phyloP scores from a whole-genome alignment of 1,284 basidiomycete species.

The Neonothopanus nambi region DNA sequence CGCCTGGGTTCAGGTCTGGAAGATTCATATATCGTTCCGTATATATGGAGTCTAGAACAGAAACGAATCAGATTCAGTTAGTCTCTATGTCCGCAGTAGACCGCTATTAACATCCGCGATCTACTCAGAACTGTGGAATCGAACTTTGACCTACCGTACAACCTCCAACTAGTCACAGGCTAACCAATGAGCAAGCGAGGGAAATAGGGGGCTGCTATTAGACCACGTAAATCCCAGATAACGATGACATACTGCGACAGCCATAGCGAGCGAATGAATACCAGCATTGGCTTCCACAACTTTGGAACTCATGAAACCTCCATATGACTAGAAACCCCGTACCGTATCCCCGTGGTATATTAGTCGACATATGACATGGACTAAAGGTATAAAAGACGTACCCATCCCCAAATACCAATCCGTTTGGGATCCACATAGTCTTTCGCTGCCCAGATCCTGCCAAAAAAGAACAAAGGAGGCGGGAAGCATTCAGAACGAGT shows the following conservation, averaged over 20 bases:
- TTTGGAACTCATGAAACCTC: slow-evolving; percentile 92
- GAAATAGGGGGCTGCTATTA: too few relatives aligned
- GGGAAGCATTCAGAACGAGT: too few relatives aligned
- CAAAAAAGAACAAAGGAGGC: background rate
- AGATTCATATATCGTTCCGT: slow-evolving; percentile 98
- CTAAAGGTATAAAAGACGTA: slow-evolving; percentile 39
- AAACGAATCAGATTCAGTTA: slow-evolving; percentile 9
- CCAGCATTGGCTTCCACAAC: slow-evolving; percentile 85
- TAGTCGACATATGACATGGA: too few relatives aligned
- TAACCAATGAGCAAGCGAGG: too few relatives aligned
- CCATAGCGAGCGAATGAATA: slow-evolving; percentile 86
- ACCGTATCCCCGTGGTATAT: too few relatives aligned
- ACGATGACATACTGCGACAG: slow-evolving; percentile 73
- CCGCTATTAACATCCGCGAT: background rate
- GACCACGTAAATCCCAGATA: too few relatives aligned
- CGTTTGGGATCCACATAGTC: slow-evolving; percentile 78
- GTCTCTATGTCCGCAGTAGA: background rate
- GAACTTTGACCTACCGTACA: slow-evolving; percentile 80
- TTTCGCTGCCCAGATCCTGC: slow-evolving; percentile 72
- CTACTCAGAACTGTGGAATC: slow-evolving; percentile 14
- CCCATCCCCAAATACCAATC: slow-evolving; percentile 96
- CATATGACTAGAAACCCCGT: slow-evolving; percentile 72
- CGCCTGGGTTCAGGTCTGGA: slow-evolving; percentile 73
- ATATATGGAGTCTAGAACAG: slow-evolving; percentile 82
- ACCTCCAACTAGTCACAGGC: slow-evolving; percentile 85